Evolutionary conservation across 2,329 filamentous ascomycete genomes (phyloP).

Genomic region (Polychaeton citri): DNA sequence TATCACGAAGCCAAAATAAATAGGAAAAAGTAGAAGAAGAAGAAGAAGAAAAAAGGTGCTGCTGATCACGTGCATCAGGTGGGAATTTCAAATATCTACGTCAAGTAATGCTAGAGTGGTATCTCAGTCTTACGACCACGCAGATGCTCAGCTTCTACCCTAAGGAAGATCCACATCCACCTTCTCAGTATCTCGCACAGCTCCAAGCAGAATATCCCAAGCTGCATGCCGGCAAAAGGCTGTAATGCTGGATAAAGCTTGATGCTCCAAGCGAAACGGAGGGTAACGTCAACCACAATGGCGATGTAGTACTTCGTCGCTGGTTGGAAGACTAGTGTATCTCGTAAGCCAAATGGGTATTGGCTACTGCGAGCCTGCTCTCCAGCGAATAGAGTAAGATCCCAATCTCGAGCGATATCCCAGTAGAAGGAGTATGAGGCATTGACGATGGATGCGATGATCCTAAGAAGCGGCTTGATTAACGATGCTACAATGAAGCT

Average conservation of each 20-base stretch:
- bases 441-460: conserved; percentile 46
- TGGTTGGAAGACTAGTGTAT: conserved; percentile 57
- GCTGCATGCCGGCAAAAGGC: conserved; percentile 75
- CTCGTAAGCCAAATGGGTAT: conserved; percentile 65
- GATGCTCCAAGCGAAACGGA: conserved; percentile 83
- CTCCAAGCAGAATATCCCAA: conserved; percentile 77
- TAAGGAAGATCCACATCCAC: conserved; percentile 96
- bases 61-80: too few species aligned
- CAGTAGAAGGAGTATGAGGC: conserved; percentile 96
- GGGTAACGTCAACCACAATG: conserved; percentile 61
- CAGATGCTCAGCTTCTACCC: conserved; percentile 85
- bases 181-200: conserved; percentile 73
- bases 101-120: background rate
- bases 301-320: conserved; percentile 70
- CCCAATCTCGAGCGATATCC: conserved; percentile 96
- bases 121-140: conserved; percentile 1
- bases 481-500: too few species aligned
- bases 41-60: too few species aligned
- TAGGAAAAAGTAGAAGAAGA: too few species aligned
- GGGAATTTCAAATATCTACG: too few species aligned
- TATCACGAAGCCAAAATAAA: too few species aligned
- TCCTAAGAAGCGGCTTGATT: conserved; percentile 10
- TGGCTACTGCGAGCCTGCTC: conserved; percentile 32
- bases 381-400: conserved; percentile 64
- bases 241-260: conserved; percentile 74